Conservation (phyloP, 768 basidiomycete species). For the Phallus indusiatus region DNA sequence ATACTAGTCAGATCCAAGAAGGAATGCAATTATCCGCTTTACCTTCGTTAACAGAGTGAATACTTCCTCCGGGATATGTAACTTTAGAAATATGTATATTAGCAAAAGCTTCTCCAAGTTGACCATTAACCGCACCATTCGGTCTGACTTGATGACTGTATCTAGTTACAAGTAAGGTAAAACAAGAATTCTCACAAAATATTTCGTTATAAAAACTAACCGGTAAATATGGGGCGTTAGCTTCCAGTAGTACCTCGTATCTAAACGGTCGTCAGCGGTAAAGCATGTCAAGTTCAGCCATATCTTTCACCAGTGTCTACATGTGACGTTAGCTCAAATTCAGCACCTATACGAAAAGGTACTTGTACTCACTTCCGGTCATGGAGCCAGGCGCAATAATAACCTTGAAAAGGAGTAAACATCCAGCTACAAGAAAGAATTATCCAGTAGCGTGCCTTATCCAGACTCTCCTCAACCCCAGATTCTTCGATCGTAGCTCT, state of each 20-base stretch:
- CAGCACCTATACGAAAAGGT: background rate
- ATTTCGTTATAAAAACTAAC: constrained; percentile 27
- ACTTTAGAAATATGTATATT: constrained; percentile 5
- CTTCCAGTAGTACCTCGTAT: constrained; percentile 51
- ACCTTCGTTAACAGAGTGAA: constrained; percentile 5
- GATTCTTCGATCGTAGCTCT: constrained; percentile 30
- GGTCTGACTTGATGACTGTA: background rate
- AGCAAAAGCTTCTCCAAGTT: background rate
- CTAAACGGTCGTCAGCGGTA: constrained; percentile 18
- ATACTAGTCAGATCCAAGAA: background rate
- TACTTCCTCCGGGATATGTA: background rate
- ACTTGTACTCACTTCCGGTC: constrained; percentile 20
- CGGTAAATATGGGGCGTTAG: constrained; percentile 56
- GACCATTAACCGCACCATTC: background rate
- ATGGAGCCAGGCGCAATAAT: constrained; percentile 30
- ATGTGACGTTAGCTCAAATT: background rate
- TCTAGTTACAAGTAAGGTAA: background rate
- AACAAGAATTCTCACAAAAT: background rate
- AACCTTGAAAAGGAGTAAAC: constrained; percentile 2
- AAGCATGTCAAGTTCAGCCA: background rate
- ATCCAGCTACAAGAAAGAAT: background rate
- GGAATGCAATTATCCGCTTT: background rate
- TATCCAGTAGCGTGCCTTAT: background rate
- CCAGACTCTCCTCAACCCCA: background rate
- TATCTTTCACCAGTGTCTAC: background rate